Evolutionary conservation across 1,284 basidiomycete species (phyloP).

Genomic region (Polyporus tsugae): DNA sequence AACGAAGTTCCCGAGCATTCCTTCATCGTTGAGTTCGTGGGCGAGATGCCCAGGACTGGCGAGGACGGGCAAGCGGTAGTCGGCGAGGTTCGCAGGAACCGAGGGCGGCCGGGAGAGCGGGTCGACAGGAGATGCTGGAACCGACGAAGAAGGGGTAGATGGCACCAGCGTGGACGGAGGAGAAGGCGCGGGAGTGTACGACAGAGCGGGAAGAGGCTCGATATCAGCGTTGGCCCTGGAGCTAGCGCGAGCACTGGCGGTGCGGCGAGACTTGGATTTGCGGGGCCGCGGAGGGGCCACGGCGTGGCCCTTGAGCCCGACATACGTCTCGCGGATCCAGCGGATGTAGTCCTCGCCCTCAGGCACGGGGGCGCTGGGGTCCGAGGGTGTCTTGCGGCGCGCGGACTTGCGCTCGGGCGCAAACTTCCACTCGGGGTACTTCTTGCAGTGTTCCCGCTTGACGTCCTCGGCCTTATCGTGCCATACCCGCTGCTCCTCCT

Average conservation of each 20-base stretch:
- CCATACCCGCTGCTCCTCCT: conserved; percentile 55
- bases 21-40: neutral
- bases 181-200: conserved; percentile 2
- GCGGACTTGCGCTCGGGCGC: conserved; percentile 46
- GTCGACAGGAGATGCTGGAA: conserved; percentile 4
- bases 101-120: neutral
- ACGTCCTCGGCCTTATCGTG: conserved; percentile 49
- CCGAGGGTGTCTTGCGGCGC: conserved; percentile 23
- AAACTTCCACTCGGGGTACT: conserved; percentile 56
- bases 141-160: neutral
- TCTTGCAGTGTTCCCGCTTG: conserved; percentile 47
- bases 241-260: conserved; percentile 5
- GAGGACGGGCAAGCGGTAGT: neutral
- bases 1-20: neutral
- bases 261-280: conserved; percentile 30
- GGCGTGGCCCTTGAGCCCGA: conserved; percentile 28
- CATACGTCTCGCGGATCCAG: conserved; percentile 34
- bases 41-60: neutral
- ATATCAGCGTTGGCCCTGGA: neutral
- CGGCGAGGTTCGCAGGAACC: neutral
- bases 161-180: conserved; percentile 1
- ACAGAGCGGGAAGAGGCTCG: neutral
- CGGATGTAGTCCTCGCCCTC: conserved; percentile 31
- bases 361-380: conserved; percentile 23
- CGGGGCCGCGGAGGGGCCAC: conserved; percentile 34